Evolutionary conservation across 257 asterid genomes (phyloP), one percentile per base, ranked within the genome.

Genomic region (Nicotiana sylvestris): DNA sequence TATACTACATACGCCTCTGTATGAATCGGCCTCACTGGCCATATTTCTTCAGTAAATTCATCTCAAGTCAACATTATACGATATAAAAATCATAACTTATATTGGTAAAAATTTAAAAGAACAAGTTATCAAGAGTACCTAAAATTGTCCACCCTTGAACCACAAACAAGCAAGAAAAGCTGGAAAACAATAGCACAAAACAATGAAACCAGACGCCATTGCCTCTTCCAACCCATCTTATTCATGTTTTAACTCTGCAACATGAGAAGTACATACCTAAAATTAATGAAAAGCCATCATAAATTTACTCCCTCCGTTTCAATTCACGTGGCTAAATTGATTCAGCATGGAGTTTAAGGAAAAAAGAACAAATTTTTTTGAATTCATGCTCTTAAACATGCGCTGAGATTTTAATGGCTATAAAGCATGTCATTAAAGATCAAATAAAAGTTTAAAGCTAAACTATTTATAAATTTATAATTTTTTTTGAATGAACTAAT

Each of bases 121-220:
- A 5, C 10, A 43, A 21, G 35, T 46, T 3, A 46, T 72, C 37
- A 46, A 49, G 25, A 21, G 11, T 74, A 74, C 80, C 64, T 74
- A 74, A 74, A 51, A 16, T 74, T 3, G 43, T 74, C 46, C 27
- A 12, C 51, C 9, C 27, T 49, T 74, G 80, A 74, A 74, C 80
- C 80, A 74, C 58, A 49, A 74, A 74, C 64, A 74, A 74, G 64
- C 27, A 74, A 49, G 80, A 74, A 74, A 51, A 74, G 16, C 37
- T 74, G 80, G 64, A 74, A 49, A 51, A 51, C 43, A 49, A 57
- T 57, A 16, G 21, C 21, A 18, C 21, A 57, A 18, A 57, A 57
- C 10, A 17, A 57, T 17, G 8, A 16, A 6, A 16, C 64, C 21
- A 57, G 27, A 57, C 25, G 64, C 10, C 27, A 18, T 18, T 57